A percentile compares a stretch with the other conserved stretches of the same genome.
These are phyloP conservation scores for Parastagonospora nodorum DNA, from an alignment of 2,329 filamentous ascomycete species.

Conservation along the genomic window DNA sequence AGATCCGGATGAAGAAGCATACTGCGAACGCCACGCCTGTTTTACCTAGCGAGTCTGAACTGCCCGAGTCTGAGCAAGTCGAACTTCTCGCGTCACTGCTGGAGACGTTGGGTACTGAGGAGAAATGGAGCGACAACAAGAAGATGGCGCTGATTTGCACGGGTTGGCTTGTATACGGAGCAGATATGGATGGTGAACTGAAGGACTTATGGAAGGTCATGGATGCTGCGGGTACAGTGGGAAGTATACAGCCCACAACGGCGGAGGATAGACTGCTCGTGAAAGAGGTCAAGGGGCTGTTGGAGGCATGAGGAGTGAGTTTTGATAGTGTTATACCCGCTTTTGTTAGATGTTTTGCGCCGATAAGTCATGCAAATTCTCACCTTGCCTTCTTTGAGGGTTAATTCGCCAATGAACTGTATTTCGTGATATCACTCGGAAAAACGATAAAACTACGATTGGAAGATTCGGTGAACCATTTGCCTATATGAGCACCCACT, in stretches of 20 bases:
- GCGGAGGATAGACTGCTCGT: conserved; percentile 40
- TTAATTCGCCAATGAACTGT: no score
- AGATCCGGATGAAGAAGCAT: conserved; percentile 62
- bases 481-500: no score
- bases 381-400: no score
- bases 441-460: no score
- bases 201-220: conserved; percentile 77
- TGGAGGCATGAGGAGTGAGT: conserved; percentile 19
- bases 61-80: conserved; percentile 74
- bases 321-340: no score
- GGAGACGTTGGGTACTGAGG: conserved; percentile 67
- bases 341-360: no score
- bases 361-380: no score
- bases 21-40: conserved; percentile 21
- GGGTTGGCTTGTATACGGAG: conserved; percentile 75
- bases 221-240: conserved; percentile 71
- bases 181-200: conserved; percentile 73
- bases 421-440: no score
- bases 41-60: conserved; percentile 28
- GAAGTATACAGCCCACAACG: conserved; percentile 27
- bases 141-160: conserved; percentile 78
- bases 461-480: no score
- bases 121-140: conserved; percentile 66
- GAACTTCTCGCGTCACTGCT: conserved; percentile 81
- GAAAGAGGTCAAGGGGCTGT: conserved; percentile 41